phyloP scores from a whole-genome alignment of 352 stramenopile genomes.

The Pythium apleroticum region DNA sequence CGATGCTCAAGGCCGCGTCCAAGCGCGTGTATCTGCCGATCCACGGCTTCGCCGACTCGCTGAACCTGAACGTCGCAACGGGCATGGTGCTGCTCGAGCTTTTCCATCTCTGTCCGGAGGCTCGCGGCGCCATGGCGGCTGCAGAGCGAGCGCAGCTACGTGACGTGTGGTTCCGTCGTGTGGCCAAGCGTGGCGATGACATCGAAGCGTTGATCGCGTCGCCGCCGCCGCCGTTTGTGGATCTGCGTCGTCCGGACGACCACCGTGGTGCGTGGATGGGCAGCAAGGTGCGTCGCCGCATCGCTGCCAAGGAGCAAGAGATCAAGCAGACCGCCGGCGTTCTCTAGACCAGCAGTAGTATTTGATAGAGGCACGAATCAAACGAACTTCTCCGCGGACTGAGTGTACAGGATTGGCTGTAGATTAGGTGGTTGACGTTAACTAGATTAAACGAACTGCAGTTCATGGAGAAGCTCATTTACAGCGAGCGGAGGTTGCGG shows the following conservation, averaged over 20 bases:
- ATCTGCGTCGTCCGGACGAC: conserved; percentile 35
- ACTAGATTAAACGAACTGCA: too few species aligned
- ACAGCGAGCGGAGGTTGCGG: conserved; percentile 18
- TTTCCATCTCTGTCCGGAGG: conserved; percentile 36
- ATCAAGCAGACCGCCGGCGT: conserved; percentile 24
- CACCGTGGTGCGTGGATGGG: conserved; percentile 41
- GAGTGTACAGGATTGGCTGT: too few species aligned
- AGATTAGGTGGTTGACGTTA: too few species aligned
- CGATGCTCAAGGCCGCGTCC: conserved; percentile 70
- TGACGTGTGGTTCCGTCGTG: conserved; percentile 34
- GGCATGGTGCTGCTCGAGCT: conserved; percentile 79
- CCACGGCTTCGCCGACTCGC: conserved; percentile 82
- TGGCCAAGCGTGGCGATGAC: conserved; percentile 32
- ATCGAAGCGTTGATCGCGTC: conserved; percentile 23
- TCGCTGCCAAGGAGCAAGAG: conserved; percentile 25
- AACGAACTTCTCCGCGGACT: too few species aligned
- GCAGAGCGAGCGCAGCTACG: conserved; percentile 30
- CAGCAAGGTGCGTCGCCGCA: conserved; percentile 29
- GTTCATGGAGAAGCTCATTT: not conserved
- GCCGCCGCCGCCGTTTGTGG: conserved; percentile 26
- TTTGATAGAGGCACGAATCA: not conserved
- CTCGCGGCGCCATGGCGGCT: conserved; percentile 29
- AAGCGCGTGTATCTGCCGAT: conserved; percentile 85
- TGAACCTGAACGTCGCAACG: conserved; percentile 87
- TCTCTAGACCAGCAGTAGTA: not conserved